Evolutionary conservation across 1,284 basidiomycete genomes (phyloP).

Genomic region (Leccinum pallidistipes): DNA sequence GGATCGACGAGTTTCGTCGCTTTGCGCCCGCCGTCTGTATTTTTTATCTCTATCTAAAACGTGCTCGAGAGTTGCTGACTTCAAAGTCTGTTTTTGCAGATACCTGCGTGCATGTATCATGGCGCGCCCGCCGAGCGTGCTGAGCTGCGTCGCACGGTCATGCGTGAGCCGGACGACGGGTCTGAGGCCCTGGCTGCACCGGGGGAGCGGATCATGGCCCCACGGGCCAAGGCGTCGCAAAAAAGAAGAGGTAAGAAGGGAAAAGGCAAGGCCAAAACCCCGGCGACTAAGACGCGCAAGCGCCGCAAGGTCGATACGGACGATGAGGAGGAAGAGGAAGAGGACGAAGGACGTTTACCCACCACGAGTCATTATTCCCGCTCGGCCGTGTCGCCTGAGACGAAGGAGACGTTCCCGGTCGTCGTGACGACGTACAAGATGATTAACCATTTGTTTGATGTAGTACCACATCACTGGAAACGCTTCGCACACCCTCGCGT

Average conservation of each 20-base stretch:
- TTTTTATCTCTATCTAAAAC: neutral
- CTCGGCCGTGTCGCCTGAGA: conserved; percentile 20
- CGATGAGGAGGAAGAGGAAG: conserved; percentile 12
- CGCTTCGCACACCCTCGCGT: too few relatives aligned
- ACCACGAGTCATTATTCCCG: conserved; percentile 17
- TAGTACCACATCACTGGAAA: too few relatives aligned
- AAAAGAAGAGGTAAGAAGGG: conserved; percentile 11
- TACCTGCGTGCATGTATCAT: conserved; percentile 89
- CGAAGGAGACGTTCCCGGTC: conserved; percentile 61
- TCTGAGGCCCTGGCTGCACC: conserved; percentile 24
- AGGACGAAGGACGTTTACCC: conserved; percentile 18
- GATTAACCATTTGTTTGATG: conserved; percentile 44
- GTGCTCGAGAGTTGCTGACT: conserved; percentile 1
- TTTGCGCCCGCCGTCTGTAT: conserved; percentile 74
- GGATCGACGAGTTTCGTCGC: conserved; percentile 84
- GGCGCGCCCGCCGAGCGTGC: conserved; percentile 79
- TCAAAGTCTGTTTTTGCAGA: conserved; percentile 42
- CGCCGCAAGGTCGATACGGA: conserved; percentile 20
- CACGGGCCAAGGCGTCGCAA: conserved; percentile 9
- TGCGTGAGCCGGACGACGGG: conserved; percentile 38
- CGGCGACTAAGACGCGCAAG: conserved; percentile 12
- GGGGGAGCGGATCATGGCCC: conserved; percentile 23
- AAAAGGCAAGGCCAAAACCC: conserved; percentile 5
- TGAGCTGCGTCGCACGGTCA: conserved; percentile 64
- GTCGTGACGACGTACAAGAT: conserved; percentile 95